Evolutionary conservation across 768 basidiomycete species (phyloP).

Genomic region (Auriscalpium orientale): DNA sequence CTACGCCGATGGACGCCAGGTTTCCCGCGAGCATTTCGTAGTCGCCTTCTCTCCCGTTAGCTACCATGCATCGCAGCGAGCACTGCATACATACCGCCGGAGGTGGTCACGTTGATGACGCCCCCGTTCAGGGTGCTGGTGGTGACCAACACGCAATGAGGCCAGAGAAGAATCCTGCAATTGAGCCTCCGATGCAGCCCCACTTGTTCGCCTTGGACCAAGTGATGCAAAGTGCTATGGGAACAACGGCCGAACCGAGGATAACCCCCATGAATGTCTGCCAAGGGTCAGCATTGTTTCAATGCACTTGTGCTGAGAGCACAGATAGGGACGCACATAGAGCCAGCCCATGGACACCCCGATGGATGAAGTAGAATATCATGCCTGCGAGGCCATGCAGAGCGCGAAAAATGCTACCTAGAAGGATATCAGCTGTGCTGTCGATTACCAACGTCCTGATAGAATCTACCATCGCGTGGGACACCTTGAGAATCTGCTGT

Average conservation of each 20-base stretch:
- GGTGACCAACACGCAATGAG: slow-evolving; percentile 77
- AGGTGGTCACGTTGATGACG: slow-evolving; percentile 57
- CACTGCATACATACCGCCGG: slow-evolving; percentile 29
- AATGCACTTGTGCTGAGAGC: neutral
- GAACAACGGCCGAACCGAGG: slow-evolving; percentile 78
- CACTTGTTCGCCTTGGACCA: slow-evolving; percentile 83
- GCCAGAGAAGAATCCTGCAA: slow-evolving; percentile 62
- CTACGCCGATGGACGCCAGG: slow-evolving; percentile 75
- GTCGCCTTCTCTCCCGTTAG: slow-evolving; percentile 29
- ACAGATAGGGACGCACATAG: slow-evolving; percentile 48
- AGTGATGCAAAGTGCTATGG: slow-evolving; percentile 79
- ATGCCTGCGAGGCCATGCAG: slow-evolving; percentile 73
- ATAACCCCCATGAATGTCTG: slow-evolving; percentile 87
- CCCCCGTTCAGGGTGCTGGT: slow-evolving; percentile 64
- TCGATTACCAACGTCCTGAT: neutral
- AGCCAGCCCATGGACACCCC: slow-evolving; percentile 94
- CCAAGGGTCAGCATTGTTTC: neutral
- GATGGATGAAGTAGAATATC: slow-evolving; percentile 84
- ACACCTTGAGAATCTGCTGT: slow-evolving; percentile 57
- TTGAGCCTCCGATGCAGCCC: slow-evolving; percentile 71
- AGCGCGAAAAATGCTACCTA: slow-evolving; percentile 66
- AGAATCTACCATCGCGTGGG: slow-evolving; percentile 51
- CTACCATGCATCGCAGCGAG: slow-evolving; percentile 5
- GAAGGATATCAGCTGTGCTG: neutral
- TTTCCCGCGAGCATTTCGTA: slow-evolving; percentile 84